Evolutionary conservation across 768 basidiomycete genomes (phyloP).

Genomic region (Leucosporidium scottii): DNA sequence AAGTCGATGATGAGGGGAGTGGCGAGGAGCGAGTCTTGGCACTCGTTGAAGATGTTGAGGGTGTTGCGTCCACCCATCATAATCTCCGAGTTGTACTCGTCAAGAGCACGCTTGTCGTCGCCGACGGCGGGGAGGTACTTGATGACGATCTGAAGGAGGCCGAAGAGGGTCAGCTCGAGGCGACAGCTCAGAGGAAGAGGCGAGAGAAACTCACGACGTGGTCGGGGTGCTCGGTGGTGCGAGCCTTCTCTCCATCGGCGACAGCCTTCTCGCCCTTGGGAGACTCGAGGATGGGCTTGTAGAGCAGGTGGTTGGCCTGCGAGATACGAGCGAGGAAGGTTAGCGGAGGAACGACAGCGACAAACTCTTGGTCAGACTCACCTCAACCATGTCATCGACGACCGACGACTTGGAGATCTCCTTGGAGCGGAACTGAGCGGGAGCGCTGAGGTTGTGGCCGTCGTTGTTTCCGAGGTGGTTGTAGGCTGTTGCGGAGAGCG

Average conservation of each 20-base stretch:
- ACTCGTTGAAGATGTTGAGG: conserved; percentile 83
- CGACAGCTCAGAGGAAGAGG: not conserved
- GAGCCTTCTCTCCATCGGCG: conserved; percentile 41
- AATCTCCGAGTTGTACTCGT: conserved; percentile 98
- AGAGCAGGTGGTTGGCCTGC: conserved; percentile 63
- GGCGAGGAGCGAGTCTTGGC: conserved; percentile 90
- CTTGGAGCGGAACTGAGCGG: conserved; percentile 93
- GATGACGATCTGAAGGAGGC: conserved; percentile 53
- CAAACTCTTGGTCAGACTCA: too few species aligned
- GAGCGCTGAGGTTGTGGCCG: conserved; percentile 81
- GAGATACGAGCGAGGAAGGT: too few species aligned
- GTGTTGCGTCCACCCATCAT: conserved; percentile 90
- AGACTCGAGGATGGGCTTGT: conserved; percentile 60
- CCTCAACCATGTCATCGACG: conserved; percentile 92
- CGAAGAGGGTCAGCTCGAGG: too few species aligned
- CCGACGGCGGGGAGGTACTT: conserved; percentile 95
- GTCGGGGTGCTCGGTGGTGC: conserved; percentile 83
- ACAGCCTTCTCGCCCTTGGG: conserved; percentile 42
- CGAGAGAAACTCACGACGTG: conserved; percentile 46
- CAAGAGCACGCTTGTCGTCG: conserved; percentile 97
- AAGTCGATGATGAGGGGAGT: conserved; percentile 94
- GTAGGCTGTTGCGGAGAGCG: conserved; percentile 49
- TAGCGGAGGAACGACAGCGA: too few species aligned
- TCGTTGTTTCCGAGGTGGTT: conserved; percentile 99
- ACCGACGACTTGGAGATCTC: conserved; percentile 96